These are phyloP conservation scores for Botryobasidium botryosum DNA, from an alignment of 768 basidiomycete species.

Conservation along the genomic window DNA sequence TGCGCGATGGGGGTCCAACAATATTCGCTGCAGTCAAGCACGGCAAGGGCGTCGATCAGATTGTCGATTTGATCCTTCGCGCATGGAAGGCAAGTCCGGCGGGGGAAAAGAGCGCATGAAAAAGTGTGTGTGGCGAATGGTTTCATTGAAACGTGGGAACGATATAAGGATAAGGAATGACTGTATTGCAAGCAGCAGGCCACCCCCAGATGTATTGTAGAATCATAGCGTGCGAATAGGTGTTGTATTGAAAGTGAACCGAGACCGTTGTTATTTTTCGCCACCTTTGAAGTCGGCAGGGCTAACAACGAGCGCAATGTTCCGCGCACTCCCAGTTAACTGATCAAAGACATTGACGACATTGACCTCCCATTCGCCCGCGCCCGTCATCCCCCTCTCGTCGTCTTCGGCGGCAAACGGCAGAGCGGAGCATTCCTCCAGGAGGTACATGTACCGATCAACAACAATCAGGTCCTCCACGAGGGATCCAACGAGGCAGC, in stretches of 20 bases:
- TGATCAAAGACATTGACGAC: constrained; percentile 60
- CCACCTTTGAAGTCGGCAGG: too few relatives aligned
- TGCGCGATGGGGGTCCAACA: constrained; percentile 91
- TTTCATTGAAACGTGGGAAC: too few relatives aligned
- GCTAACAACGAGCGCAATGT: constrained; percentile 41
- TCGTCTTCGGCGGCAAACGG: constrained; percentile 6
- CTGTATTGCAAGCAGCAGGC: too few relatives aligned
- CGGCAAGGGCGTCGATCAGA: constrained; percentile 60
- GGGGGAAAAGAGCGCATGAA: too few relatives aligned
- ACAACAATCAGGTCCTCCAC: constrained; percentile 48
- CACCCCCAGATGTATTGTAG: too few relatives aligned
- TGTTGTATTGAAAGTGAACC: too few relatives aligned
- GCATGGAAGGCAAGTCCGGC: constrained; percentile 73
- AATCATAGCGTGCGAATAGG: too few relatives aligned
- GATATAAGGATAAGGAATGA: too few relatives aligned
- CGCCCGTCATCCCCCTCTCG: neutral
- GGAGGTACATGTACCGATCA: constrained; percentile 45
- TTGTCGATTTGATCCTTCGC: constrained; percentile 62
- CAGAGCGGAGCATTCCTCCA: constrained; percentile 22
- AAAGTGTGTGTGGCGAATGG: too few relatives aligned
- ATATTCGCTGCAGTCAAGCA: constrained; percentile 76
- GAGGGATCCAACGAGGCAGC: constrained; percentile 51
- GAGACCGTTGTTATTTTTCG: too few relatives aligned
- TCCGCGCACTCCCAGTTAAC: constrained; percentile 50
- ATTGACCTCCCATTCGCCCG: constrained; percentile 18